phyloP scores from a whole-genome alignment of 1,284 basidiomycete genomes.

The Cutaneotrichosporon cyanovorans region DNA sequence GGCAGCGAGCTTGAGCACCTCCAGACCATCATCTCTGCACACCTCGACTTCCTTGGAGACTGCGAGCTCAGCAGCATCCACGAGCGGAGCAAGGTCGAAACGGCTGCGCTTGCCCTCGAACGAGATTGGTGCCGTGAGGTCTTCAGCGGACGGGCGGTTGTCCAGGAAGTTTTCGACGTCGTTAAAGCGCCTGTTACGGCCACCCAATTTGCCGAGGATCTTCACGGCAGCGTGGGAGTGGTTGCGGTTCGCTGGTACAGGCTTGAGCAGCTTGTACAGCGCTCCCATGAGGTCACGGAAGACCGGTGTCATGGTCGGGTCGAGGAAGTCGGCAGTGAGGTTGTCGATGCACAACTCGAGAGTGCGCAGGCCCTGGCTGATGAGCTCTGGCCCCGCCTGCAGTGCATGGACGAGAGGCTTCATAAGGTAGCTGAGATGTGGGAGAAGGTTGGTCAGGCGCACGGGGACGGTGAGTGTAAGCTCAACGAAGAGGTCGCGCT shows the following conservation, averaged over 20 bases:
- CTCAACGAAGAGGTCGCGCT: constrained; percentile 89
- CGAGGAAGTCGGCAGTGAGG: constrained; percentile 94
- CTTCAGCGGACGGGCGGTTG: constrained; percentile 62
- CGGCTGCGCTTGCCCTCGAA: constrained; percentile 64
- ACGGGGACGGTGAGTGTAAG: constrained; percentile 95
- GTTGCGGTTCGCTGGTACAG: constrained; percentile 80
- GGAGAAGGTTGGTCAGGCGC: constrained; percentile 88
- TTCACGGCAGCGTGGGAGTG: constrained; percentile 94
- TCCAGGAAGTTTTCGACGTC: constrained; percentile 71
- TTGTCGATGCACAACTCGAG: constrained; percentile 99
- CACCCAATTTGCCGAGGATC: constrained; percentile 94
- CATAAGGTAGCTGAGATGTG: constrained; percentile 94
- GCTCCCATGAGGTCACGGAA: constrained; percentile 92
- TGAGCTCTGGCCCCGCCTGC: constrained; percentile 77
- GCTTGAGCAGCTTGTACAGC: constrained; percentile 81
- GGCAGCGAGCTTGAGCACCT: constrained; percentile 67
- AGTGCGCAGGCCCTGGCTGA: constrained; percentile 91
- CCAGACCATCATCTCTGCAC: constrained; percentile 68
- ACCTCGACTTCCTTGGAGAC: constrained; percentile 56
- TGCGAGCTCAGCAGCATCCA: constrained; percentile 62
- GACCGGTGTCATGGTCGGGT: constrained; percentile 90
- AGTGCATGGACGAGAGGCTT: constrained; percentile 89
- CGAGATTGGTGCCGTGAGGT: constrained; percentile 62
- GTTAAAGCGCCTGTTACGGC: constrained; percentile 81
- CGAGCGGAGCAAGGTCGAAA: constrained; percentile 65